Evolutionary conservation across 1,139 yeast genomes (phyloP), one percentile per base, ranked within the genome.

Genomic region (Blastobotrys petasosporus): DNA sequence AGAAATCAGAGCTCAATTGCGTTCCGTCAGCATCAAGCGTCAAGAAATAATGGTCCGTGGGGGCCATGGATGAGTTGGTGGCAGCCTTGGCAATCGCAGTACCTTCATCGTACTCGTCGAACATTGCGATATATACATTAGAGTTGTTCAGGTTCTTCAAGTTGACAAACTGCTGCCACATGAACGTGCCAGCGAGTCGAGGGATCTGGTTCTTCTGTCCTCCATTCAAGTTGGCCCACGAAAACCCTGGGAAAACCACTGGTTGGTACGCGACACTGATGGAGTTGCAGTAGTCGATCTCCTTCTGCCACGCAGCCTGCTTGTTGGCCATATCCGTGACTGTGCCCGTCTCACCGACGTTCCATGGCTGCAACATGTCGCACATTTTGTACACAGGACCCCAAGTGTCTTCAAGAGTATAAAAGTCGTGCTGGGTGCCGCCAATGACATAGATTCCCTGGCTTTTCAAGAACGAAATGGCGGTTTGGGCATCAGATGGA

Each of bases 51-150:
- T 30, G 39, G 35, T 35, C 16, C 2, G 17, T 11, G 2, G 44
- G 44, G 28, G 20, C 37, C 40, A 35, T 41, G 7, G 39, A 34
- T 10, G 33, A 17, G 34, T 41, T 25, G 13, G 35, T 39, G 12
- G 44, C 44, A 29, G 44, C 44, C 34, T 41, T 41, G 25, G 44
- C 39, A 28, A 41, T 41, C 4, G 40, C 40, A 8, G 44, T 41
- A 28, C 44, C 44, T 25, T 41, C 44, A 29, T 34, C 39, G 34
- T 12, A 41, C 17, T 41, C 44, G 23, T 41, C 44, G 30, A 41
- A 41, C 44, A 41, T 41, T 20, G 44, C 44, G 2, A 41, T n/a
- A 16, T 20, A 31, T 8, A 15, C 44, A 30, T n/a, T 35, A 4
- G 20, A 7, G 16, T n/a, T 28, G n/a, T 25, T 32, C 23, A 35